Evolutionary conservation across 2,329 filamentous ascomycete species (phyloP).

Genomic region (Ophiocordyceps sinensis): DNA sequence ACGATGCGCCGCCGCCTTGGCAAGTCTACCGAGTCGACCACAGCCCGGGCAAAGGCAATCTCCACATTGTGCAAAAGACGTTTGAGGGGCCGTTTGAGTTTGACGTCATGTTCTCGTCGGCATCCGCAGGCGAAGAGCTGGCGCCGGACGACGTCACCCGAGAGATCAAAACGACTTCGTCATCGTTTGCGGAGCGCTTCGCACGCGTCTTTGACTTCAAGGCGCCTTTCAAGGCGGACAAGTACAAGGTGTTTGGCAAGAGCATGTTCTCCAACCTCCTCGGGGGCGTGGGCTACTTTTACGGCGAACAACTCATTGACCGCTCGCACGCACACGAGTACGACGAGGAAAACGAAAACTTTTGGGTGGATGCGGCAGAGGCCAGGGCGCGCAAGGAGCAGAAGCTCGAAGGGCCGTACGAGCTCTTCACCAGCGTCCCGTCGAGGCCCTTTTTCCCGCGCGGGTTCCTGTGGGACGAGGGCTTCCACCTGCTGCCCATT

Average conservation of each 20-base stretch:
- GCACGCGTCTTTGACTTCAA: constrained; percentile 49
- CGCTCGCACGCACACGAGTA: constrained; percentile 86
- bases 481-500: constrained; percentile 84
- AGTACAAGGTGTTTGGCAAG: constrained; percentile 68
- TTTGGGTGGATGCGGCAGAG: constrained; percentile 83
- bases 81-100: constrained; percentile 89
- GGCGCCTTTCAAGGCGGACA: constrained; percentile 57
- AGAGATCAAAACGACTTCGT: constrained; percentile 50
- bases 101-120: constrained; percentile 79
- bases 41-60: constrained; percentile 55
- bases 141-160: constrained; percentile 51
- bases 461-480: constrained; percentile 96
- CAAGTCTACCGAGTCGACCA: constrained; percentile 72
- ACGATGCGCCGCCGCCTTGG: constrained; percentile 69
- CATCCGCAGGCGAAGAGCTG: constrained; percentile 43
- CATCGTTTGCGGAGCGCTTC: constrained; percentile 63
- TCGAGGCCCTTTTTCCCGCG: constrained; percentile 92
- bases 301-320: constrained; percentile 78
- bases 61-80: constrained; percentile 80
- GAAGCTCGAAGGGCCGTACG: constrained; percentile 63
- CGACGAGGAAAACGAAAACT: constrained; percentile 86
- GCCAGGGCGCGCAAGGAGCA: constrained; percentile 57
- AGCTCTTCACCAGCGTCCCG: constrained; percentile 82
- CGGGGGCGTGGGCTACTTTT: constrained; percentile 90
- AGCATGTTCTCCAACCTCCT: constrained; percentile 90